phyloP scores from a whole-genome alignment of 768 basidiomycete species.

The Neoboletus subvelutipes region DNA sequence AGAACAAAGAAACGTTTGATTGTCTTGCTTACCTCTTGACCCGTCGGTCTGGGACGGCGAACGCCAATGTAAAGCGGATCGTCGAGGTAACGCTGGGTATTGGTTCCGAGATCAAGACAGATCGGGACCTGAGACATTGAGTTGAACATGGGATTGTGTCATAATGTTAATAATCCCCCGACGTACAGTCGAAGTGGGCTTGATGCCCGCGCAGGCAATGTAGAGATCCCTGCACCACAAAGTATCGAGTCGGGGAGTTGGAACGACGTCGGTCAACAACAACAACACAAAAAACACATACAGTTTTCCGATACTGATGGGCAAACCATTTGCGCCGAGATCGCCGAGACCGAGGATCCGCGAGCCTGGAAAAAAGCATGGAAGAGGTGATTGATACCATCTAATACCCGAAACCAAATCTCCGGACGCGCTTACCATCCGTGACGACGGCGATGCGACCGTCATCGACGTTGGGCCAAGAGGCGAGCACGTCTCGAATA shows the following conservation, averaged over 20 bases:
- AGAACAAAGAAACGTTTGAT: neutral
- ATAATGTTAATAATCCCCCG: neutral
- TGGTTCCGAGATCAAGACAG: constrained; percentile 74
- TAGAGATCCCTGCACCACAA: constrained; percentile 52
- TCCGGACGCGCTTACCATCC: constrained; percentile 45
- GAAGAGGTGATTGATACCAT: too few species aligned
- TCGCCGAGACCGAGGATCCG: constrained; percentile 70
- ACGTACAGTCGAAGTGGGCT: constrained; percentile 45
- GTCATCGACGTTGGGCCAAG: constrained; percentile 46
- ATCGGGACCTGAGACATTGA: constrained; percentile 48
- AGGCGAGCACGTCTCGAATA: constrained; percentile 54
- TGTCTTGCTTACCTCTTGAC: constrained; percentile 37
- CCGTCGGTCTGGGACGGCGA: constrained; percentile 50
- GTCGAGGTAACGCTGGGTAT: constrained; percentile 60
- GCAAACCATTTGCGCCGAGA: constrained; percentile 42
- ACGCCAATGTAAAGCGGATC: constrained; percentile 79
- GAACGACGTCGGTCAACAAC: neutral
- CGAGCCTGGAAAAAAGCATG: constrained; percentile 39
- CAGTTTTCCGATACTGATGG: constrained; percentile 73
- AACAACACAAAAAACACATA: constrained; percentile 37
- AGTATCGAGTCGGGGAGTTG: neutral
- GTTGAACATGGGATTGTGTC: neutral
- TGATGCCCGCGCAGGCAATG: constrained; percentile 68
- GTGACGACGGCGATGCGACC: constrained; percentile 75
- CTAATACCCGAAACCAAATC: neutral